Conservation (phyloP, 495 filamentous ascomycete genomes). For the Lasiosphaeria miniovina region DNA sequence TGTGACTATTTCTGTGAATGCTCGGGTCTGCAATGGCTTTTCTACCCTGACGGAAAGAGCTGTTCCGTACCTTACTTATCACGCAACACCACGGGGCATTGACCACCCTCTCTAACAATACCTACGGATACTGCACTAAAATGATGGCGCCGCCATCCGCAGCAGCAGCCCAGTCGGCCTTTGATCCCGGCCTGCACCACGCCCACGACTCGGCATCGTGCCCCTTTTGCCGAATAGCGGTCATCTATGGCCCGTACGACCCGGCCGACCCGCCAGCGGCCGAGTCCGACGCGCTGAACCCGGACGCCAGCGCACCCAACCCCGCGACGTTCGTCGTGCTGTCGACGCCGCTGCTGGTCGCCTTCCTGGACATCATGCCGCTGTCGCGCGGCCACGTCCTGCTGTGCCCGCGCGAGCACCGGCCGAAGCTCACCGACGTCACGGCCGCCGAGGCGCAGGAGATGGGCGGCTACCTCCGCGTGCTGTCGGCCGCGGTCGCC, state of each 20-base stretch:
- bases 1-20: not conserved
- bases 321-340: conserved; percentile 66
- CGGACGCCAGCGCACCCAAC: conserved; percentile 29
- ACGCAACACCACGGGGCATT: not conserved
- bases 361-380: conserved; percentile 90
- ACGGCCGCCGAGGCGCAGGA: conserved; percentile 52
- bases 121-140: not conserved
- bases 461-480: conserved; percentile 68
- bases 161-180: conserved; percentile 12
- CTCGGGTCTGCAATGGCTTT: not conserved
- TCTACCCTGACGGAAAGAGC: not conserved
- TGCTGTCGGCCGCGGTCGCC: conserved; percentile 68
- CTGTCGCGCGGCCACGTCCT: conserved; percentile 76
- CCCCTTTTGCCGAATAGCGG: conserved; percentile 66
- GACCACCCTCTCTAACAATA: too few species aligned
- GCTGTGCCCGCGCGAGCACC: conserved; percentile 67
- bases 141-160: conserved; percentile 7
- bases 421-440: conserved; percentile 67
- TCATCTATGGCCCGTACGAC: conserved; percentile 42
- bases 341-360: conserved; percentile 67
- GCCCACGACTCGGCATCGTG: conserved; percentile 35
- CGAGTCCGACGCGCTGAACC: conserved; percentile 30
- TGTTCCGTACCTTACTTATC: not conserved
- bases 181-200: conserved; percentile 1
- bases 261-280: conserved; percentile 34